Conservation (phyloP, 192 early-diverging fungal species). For the Coemansia sp. region DNA sequence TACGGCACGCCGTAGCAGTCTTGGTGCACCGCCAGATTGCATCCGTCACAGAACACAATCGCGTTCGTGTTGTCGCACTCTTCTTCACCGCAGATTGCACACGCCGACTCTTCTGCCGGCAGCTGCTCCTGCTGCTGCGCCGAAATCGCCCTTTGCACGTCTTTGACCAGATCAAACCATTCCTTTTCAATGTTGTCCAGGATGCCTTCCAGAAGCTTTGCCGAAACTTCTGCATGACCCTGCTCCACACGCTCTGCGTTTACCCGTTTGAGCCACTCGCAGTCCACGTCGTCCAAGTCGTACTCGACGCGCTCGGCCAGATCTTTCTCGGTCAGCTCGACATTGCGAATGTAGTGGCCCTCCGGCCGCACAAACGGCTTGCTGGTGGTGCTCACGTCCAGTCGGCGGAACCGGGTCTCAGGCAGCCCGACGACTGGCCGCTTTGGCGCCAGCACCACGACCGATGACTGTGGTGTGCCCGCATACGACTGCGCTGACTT, state of each 20-base stretch:
- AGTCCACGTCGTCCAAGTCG: conserved; percentile 97
- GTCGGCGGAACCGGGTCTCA: conserved; percentile 18
- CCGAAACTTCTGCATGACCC: conserved; percentile 15
- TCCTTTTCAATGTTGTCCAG: conserved; percentile 94
- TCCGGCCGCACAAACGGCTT: conserved; percentile 59
- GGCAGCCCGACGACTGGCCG: conserved; percentile 43
- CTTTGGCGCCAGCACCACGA: conserved; percentile 52
- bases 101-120: conserved; percentile 80
- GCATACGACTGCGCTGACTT: conserved; percentile 35
- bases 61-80: conserved; percentile 99
- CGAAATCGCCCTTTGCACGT: conserved; percentile 67
- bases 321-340: conserved; percentile 54
- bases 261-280: conserved; percentile 67
- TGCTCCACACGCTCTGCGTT: conserved; percentile 63
- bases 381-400: conserved; percentile 12
- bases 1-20: conserved; percentile 99
- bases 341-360: conserved; percentile 71
- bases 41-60: conserved; percentile 99
- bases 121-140: conserved; percentile 57
- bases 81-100: conserved; percentile 96
- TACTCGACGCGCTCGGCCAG: conserved; percentile 78
- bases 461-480: conserved; percentile 44
- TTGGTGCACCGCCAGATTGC: conserved; percentile 98
- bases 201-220: conserved; percentile 73
- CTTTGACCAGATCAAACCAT: conserved; percentile 93